Percentiles rank a stretch among this genome's conserved stretches.
These are phyloP conservation scores for Marsdenia floribunda DNA, from an alignment of 257 asterid genomes.

Conservation along the genomic window DNA sequence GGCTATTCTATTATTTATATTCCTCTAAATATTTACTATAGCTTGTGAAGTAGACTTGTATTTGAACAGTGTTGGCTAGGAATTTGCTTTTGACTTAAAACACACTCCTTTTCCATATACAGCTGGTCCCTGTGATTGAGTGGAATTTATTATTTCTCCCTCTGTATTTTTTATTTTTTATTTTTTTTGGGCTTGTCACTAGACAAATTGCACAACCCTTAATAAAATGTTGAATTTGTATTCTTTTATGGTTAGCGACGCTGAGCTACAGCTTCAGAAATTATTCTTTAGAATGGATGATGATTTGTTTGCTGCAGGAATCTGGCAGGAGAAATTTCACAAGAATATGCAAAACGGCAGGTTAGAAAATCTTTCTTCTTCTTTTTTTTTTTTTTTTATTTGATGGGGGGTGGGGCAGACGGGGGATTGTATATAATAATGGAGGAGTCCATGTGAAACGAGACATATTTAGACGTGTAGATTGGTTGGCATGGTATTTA, in stretches of 20 bases:
- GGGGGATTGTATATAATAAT: not conserved
- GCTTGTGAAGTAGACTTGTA: not conserved
- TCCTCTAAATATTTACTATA: not conserved
- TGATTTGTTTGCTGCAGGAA: constrained; percentile 34
- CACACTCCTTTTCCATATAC: not conserved
- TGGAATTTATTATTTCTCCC: not conserved
- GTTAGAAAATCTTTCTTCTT: constrained; percentile 25
- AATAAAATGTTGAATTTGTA: not conserved
- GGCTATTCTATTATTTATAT: not conserved
- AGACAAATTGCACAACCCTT: no score
- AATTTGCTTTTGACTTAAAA: not conserved
- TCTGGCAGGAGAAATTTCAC: constrained; percentile 87
- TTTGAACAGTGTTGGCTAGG: not conserved
- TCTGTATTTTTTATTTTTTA: no score
- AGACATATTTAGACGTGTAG: not conserved
- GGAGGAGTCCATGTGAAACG: not conserved
- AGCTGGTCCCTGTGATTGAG: not conserved
- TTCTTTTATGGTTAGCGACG: not conserved
- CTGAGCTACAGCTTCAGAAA: not conserved
- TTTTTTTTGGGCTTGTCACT: no score
- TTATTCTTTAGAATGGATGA: not conserved
- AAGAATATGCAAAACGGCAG: constrained; percentile 71
- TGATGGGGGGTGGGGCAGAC: no score
- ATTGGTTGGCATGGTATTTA: not conserved
- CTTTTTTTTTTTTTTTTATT: not conserved